Evolutionary conservation across 2,329 filamentous ascomycete genomes (phyloP).

Genomic region (Cladophialophora immunda): DNA sequence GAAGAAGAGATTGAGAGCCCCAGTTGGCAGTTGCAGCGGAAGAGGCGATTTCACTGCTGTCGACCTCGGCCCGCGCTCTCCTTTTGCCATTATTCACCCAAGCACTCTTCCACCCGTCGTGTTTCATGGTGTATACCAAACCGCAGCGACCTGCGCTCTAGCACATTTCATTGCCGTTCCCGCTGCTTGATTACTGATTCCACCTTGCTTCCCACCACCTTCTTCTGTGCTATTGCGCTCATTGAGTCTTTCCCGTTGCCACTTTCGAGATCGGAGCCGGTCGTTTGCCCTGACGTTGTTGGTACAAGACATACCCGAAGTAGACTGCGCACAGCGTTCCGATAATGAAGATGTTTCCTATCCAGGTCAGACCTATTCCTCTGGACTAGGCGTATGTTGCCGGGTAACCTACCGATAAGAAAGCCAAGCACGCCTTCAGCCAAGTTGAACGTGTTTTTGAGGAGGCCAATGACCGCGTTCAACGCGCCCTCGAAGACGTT

Average conservation of each 20-base stretch:
- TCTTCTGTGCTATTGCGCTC: background rate
- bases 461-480: constrained; percentile 35
- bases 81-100: background rate
- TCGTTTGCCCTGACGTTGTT: constrained; percentile 37
- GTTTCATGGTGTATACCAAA: background rate
- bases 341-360: constrained; percentile 37
- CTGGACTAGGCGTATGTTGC: background rate
- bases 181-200: background rate
- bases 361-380: constrained; percentile 15
- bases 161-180: background rate
- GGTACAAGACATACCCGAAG: constrained; percentile 35
- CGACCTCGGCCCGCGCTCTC: background rate
- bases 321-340: constrained; percentile 32
- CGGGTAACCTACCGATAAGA: constrained; percentile 30
- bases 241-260: constrained; percentile 31
- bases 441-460: constrained; percentile 36
- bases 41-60: background rate
- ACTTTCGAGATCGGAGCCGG: constrained; percentile 34
- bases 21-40: background rate
- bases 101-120: background rate
- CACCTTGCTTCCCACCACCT: background rate
- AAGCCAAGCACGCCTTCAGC: constrained; percentile 36
- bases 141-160: background rate
- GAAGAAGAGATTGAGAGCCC: background rate
- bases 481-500: constrained; percentile 34